Base-by-base conservation (phyloP, 78 protist species). In the Protostelium mycophagum region DNA sequence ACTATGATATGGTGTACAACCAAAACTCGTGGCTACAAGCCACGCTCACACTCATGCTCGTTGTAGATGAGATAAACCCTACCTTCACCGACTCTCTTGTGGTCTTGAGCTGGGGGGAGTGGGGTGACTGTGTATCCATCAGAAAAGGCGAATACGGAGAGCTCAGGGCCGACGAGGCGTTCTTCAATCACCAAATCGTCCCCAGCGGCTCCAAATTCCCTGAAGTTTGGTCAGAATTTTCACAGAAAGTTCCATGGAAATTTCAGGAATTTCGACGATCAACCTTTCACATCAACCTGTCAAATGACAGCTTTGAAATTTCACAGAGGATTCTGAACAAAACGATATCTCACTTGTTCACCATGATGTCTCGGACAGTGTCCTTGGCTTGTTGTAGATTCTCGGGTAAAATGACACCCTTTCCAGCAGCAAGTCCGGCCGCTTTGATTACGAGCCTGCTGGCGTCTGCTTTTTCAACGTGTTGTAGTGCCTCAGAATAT, bases 371-470 rank as follows among this genome's bases (percentile, higher is more conserved):
- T 35, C 88, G 87, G 28, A 91, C 39, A 9, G 91, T 91, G 10
- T 28, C 87, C 28, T 83, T 88, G 29, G 96, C 96, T 35, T 96
- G 96, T 36, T 92, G 92, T 83, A 36, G 86, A 83, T 88, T 85
- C 34, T 38, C 36, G 84, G 96, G 96, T 23, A 97, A 85, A 35
- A 97, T 38, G 28, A 97, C 98, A 83, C 98, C 98, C 91, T 97
- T 97, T 34, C 98, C 98, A 23, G 97, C 98, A 0, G 97, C 97
- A 25, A 95, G 93, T 9, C 98, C 98, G 1, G 88, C 34, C 0
- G 98, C 97, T 90, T 94, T 85, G 36, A 93, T 37, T 37, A 86
- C 34, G 0, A 90, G 91, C 28, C 89, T 38, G 29, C 88, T 92
- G 31, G 83, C 87, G 84, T 89, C 63, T 5, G 89, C 37, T 1